Percentiles rank a stretch among this genome's conserved stretches.
Evolutionary conservation across 352 stramenopile genomes (phyloP).

Genomic region (Nothophytophthora sp.): DNA sequence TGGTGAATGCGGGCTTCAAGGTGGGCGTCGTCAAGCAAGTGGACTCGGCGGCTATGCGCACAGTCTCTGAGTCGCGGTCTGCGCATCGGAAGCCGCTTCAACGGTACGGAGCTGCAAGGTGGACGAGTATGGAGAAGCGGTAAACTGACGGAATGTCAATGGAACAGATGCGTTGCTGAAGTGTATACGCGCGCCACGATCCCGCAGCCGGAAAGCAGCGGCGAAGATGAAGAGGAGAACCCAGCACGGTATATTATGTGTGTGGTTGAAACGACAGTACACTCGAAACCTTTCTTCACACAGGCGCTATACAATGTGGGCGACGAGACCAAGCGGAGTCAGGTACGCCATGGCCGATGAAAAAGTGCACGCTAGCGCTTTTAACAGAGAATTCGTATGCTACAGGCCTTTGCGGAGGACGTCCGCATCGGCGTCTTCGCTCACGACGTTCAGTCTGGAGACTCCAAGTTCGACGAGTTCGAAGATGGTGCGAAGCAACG

Average conservation of each 20-base stretch:
- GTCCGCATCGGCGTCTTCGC: slow-evolving; percentile 35
- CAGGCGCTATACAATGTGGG: slow-evolving; percentile 29
- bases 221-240: not conserved
- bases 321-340: slow-evolving; percentile 21
- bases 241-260: slow-evolving; percentile 34
- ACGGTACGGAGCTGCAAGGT: slow-evolving; percentile 32
- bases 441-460: slow-evolving; percentile 47
- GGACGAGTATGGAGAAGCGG: no score
- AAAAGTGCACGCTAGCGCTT: not conserved
- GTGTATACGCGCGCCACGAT: slow-evolving; percentile 54
- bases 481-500: slow-evolving; percentile 43
- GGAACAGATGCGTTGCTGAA: slow-evolving; percentile 34
- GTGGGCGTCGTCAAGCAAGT: slow-evolving; percentile 75
- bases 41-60: slow-evolving; percentile 36
- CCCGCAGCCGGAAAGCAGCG: slow-evolving; percentile 13
- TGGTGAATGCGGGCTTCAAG: slow-evolving; percentile 50
- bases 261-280: slow-evolving; percentile 37
- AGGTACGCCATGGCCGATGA: slow-evolving; percentile 7
- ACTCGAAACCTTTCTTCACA: slow-evolving; percentile 36
- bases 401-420: slow-evolving; percentile 23
- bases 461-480: slow-evolving; percentile 46
- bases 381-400: not conserved
- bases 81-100: slow-evolving; percentile 30
- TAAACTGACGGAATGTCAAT: no score
- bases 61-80: slow-evolving; percentile 5